phyloP scores from a whole-genome alignment of 73 alveolate genomes.

The Blepharisma japonicum region DNA sequence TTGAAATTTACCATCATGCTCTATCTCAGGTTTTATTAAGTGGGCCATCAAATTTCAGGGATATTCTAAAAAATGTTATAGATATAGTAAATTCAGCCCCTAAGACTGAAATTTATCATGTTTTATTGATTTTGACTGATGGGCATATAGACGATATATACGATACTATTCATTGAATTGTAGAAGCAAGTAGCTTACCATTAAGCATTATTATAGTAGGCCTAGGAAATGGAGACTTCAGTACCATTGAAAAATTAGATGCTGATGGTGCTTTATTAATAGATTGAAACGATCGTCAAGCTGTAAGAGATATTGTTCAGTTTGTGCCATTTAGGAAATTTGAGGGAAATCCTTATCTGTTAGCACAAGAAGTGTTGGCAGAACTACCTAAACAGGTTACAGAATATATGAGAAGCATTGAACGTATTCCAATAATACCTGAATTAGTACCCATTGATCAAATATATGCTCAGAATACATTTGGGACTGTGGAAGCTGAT shows the following conservation, averaged over 20 bases:
- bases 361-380: conserved; percentile 81
- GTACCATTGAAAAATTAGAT: conserved; percentile 80
- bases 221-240: conserved; percentile 87
- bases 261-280: conserved; percentile 71
- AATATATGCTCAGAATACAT: too few species aligned
- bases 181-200: conserved; percentile 62
- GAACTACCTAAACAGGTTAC: conserved; percentile 81
- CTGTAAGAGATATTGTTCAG: conserved; percentile 90
- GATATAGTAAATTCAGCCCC: conserved; percentile 29
- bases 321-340: conserved; percentile 75
- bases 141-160: conserved; percentile 89
- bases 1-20: conserved; percentile 52
- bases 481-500: too few species aligned
- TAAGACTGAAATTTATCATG: conserved; percentile 40
- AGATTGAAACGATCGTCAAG: conserved; percentile 44
- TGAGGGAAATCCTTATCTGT: conserved; percentile 1
- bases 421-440: not conserved
- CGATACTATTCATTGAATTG: conserved; percentile 51
- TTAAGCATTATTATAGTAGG: conserved; percentile 90
- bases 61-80: conserved; percentile 47
- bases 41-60: conserved; percentile 80
- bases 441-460: not conserved
- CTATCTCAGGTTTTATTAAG: conserved; percentile 45
- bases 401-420: conserved; percentile 41
- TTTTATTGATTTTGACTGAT: conserved; percentile 83